Conservation (phyloP, 495 filamentous ascomycete species). For the Chlorociboria aeruginascens region DNA sequence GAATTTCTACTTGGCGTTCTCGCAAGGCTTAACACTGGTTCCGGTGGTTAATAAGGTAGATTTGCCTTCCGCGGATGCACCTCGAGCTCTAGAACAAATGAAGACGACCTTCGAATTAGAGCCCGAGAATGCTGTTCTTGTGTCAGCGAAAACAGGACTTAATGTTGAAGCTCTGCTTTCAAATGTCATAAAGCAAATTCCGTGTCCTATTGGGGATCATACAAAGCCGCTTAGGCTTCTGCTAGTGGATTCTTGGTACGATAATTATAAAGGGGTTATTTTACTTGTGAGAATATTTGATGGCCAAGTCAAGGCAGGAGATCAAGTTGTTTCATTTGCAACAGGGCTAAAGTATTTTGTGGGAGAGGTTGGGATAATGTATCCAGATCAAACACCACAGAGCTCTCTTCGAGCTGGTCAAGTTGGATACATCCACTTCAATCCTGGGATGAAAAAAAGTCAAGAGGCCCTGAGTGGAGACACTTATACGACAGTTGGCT, state of each 20-base stretch:
- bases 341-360: slow-evolving; percentile 81
- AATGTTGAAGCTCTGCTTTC: slow-evolving; percentile 76
- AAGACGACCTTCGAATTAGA: slow-evolving; percentile 78
- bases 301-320: slow-evolving; percentile 68
- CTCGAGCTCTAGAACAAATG: slow-evolving; percentile 77
- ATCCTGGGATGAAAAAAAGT: slow-evolving; percentile 93
- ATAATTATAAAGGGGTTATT: slow-evolving; percentile 87
- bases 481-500: slow-evolving; percentile 80
- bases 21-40: slow-evolving; percentile 74
- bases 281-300: slow-evolving; percentile 88
- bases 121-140: slow-evolving; percentile 63
- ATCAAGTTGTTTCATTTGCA: slow-evolving; percentile 72
- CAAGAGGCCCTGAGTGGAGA: slow-evolving; percentile 94
- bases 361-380: slow-evolving; percentile 94
- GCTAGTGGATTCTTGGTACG: slow-evolving; percentile 96
- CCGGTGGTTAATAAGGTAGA: slow-evolving; percentile 97
- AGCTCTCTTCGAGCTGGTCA: slow-evolving; percentile 74
- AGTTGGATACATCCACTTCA: slow-evolving; percentile 93
- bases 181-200: slow-evolving; percentile 72
- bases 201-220: slow-evolving; percentile 63
- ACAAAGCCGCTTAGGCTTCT: slow-evolving; percentile 66
- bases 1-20: slow-evolving; percentile 95
- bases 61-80: slow-evolving; percentile 73
- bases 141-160: slow-evolving; percentile 87
- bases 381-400: slow-evolving; percentile 79